Evolutionary conservation across 2,329 filamentous ascomycete genomes (phyloP).

Genomic region (Periconia macrospinosa): DNA sequence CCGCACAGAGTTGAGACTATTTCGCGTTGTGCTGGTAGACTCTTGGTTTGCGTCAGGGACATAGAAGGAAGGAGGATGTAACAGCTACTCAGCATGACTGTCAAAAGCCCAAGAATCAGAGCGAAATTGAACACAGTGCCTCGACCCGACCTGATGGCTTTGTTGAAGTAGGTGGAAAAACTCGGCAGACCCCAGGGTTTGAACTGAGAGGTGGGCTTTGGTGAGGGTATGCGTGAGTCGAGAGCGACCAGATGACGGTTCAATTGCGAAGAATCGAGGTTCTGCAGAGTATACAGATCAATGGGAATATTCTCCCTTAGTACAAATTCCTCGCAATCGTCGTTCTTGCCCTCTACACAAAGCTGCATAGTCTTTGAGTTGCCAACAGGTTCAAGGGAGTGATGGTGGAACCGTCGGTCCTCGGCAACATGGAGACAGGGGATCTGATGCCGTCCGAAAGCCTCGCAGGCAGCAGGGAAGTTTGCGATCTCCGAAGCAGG

Average conservation of each 20-base stretch:
- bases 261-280: constrained; percentile 38
- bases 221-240: constrained; percentile 13
- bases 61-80: neutral
- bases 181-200: neutral
- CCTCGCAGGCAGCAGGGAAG: constrained; percentile 23
- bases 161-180: neutral
- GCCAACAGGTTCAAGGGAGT: constrained; percentile 15
- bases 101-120: neutral
- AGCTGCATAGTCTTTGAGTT: constrained; percentile 27
- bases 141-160: neutral
- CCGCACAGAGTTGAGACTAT: neutral
- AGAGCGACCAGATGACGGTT: constrained; percentile 43
- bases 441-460: constrained; percentile 25
- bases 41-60: neutral
- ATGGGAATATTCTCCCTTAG: constrained; percentile 36
- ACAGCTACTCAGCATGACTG: neutral
- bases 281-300: constrained; percentile 34
- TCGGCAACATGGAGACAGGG: constrained; percentile 36
- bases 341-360: constrained; percentile 33
- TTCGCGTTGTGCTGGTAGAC: neutral
- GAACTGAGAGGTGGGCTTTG: neutral
- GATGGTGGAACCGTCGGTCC: constrained; percentile 27
- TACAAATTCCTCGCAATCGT: constrained; percentile 22
- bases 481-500: constrained; percentile 17
- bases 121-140: neutral